Evolutionary conservation across 352 stramenopile species (phyloP).

Genomic region (Pythium plurisporium): DNA sequence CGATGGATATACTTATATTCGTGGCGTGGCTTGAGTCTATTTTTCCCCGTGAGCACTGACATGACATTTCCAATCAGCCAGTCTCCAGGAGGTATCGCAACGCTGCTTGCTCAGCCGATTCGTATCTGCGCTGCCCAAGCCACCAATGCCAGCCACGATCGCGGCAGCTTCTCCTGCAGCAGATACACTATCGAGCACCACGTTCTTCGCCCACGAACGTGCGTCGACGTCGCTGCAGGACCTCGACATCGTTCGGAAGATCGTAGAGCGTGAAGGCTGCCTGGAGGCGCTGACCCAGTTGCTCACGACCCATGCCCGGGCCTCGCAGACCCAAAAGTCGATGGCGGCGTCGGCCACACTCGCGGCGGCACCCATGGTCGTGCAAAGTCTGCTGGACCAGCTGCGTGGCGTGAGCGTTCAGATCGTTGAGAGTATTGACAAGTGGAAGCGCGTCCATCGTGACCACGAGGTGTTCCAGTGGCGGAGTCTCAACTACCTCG

Average conservation of each 20-base stretch:
- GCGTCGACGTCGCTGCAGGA: conserved; percentile 37
- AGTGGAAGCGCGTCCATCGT: conserved; percentile 35
- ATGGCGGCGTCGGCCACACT: conserved; percentile 19
- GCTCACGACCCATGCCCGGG: conserved; percentile 30
- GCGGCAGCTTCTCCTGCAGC: background rate
- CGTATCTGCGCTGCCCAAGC: background rate
- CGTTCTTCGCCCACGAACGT: conserved; percentile 19
- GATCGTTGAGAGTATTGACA: conserved; percentile 62
- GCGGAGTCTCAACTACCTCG: conserved; percentile 71
- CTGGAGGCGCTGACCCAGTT: conserved; percentile 68
- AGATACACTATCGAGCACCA: background rate
- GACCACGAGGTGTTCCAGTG: conserved; percentile 52
- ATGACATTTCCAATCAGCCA: too few species aligned
- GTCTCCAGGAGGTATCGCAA: too few species aligned
- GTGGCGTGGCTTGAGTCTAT: background rate
- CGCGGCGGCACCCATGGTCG: conserved; percentile 43
- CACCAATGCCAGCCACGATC: background rate
- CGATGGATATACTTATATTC: background rate
- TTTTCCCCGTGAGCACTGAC: background rate
- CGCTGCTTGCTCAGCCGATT: too few species aligned
- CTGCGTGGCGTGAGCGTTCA: conserved; percentile 56
- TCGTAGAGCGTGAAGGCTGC: conserved; percentile 78
- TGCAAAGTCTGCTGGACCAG: conserved; percentile 62
- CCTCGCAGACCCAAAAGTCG: conserved; percentile 7
- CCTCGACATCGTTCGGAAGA: conserved; percentile 64